A percentile compares a stretch with the other conserved stretches of the same genome.
phyloP scores from a whole-genome alignment of 1,284 basidiomycete genomes.

The Hortiboletus rubellus region DNA sequence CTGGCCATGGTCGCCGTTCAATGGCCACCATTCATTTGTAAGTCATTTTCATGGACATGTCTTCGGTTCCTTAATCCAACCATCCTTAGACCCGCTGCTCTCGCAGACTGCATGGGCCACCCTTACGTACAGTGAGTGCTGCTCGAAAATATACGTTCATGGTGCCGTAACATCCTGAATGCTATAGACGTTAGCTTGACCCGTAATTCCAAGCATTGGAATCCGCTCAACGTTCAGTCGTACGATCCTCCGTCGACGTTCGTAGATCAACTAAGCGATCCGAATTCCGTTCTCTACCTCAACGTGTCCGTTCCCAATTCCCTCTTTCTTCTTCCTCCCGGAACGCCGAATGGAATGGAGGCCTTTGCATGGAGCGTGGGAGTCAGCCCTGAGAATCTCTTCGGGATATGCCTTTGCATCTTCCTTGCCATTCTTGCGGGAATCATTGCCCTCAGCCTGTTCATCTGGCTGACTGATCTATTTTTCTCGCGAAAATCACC shows the following conservation, averaged over 20 bases:
- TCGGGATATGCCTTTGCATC: slow-evolving; percentile 78
- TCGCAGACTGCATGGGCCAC: slow-evolving; percentile 87
- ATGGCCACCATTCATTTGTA: slow-evolving; percentile 92
- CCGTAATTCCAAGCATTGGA: slow-evolving; percentile 53
- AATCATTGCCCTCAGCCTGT: slow-evolving; percentile 65
- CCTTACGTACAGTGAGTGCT: slow-evolving; percentile 75
- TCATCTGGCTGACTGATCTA: slow-evolving; percentile 74
- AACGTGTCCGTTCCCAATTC: slow-evolving; percentile 66
- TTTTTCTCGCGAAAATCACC: slow-evolving; percentile 41
- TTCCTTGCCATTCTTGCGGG: slow-evolving; percentile 81
- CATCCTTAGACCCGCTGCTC: slow-evolving; percentile 73
- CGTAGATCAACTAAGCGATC: slow-evolving; percentile 68
- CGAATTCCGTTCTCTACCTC: slow-evolving; percentile 76
- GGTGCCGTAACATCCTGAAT: slow-evolving; percentile 14
- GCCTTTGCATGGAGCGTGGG: slow-evolving; percentile 74
- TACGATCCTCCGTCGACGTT: slow-evolving; percentile 69
- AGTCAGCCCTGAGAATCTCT: slow-evolving; percentile 79
- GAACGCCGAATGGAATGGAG: slow-evolving; percentile 61
- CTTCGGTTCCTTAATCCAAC: slow-evolving; percentile 16
- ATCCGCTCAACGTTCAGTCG: slow-evolving; percentile 59
- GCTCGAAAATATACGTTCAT: slow-evolving; percentile 1
- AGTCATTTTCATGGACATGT: slow-evolving; percentile 32
- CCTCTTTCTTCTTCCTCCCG: slow-evolving; percentile 68
- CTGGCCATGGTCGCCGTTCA: slow-evolving; percentile 91
- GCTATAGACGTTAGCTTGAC: slow-evolving; percentile 73